Base-by-base conservation (phyloP, 257 asterid genomes). In the Linaria vulgaris region DNA sequence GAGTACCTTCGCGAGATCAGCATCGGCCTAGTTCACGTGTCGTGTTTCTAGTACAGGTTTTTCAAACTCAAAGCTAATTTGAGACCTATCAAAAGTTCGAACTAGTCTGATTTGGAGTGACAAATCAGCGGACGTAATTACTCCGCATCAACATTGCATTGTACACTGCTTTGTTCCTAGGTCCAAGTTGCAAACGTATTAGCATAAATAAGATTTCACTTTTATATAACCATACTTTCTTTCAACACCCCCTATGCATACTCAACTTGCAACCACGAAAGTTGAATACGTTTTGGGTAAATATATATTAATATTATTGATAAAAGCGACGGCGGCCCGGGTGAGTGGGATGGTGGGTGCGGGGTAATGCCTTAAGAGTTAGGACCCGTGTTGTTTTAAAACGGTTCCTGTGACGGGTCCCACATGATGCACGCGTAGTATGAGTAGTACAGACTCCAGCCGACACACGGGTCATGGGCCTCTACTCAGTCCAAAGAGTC, bases 341-440 rank as follows among this genome's bases (percentile, higher is more conserved):
- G 63, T 63, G 22, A 69, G 69, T 60, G 64, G 61, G 67, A 19
- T 24, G 65, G 56, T 53, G 15, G 2, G 3, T 3, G 34, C 34
- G 3, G 34, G 34, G 13, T 22, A 39, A 37, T 59, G 55, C 13
- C 11, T 61, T 63, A 61, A 27, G 63, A 14, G 8, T 37, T 2
- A 74, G 27, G 64, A 64, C 66, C 63, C 72, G 74, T 69, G 72
- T 69, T 63, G 61, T 59, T 47, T 13, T 63, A 16, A 69, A 49
- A 59, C 56, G 68, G 50, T 57, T 61, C 69, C 41, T 30, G 34
- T 19, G 10, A 5, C 56, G 64, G 80, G 80, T 56, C 80, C 80
- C 76, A 41, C 73, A 49, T 0, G 1, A 51, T 55, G 76, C 76
- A 75, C 71, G 80, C 77, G 80, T 74, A 55, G 9, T 46, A 41